Conservation (phyloP, 2,329 filamentous ascomycete species). For the Zasmidium angulare region DNA sequence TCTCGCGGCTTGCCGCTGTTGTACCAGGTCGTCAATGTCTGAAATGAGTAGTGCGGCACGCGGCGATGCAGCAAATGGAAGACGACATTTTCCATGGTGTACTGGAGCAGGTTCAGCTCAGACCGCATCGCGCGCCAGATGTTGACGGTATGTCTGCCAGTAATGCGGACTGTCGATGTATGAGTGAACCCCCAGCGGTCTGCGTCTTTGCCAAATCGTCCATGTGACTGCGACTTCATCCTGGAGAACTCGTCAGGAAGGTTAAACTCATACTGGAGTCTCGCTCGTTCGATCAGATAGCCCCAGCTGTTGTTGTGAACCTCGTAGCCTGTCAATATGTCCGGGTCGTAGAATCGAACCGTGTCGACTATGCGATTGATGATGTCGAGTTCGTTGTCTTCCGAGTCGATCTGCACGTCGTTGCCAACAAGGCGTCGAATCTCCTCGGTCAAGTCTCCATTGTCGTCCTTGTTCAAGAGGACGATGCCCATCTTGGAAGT, state of each 20-base stretch:
- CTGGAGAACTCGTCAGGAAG: conserved; percentile 89
- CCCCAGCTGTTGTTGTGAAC: conserved; percentile 94
- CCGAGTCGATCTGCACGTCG: conserved; percentile 66
- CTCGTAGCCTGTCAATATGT: conserved; percentile 92
- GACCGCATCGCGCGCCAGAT: conserved; percentile 94
- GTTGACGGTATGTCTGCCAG: conserved; percentile 93
- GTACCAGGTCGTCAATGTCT: conserved; percentile 81
- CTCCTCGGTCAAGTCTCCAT: conserved; percentile 58
- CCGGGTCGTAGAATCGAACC: conserved; percentile 80
- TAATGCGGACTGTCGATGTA: conserved; percentile 88
- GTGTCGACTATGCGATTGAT: conserved; percentile 84
- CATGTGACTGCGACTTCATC: conserved; percentile 79
- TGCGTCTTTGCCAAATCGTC: conserved; percentile 79
- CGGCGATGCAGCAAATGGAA: conserved; percentile 86
- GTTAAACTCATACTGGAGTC: conserved; percentile 83
- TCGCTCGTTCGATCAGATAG: conserved; percentile 86
- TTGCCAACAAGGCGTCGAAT: conserved; percentile 59
- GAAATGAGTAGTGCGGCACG: conserved; percentile 82
- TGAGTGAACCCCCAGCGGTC: conserved; percentile 94
- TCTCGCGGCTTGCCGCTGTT: conserved; percentile 66
- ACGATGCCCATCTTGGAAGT: conserved; percentile 69
- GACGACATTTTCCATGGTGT: conserved; percentile 92
- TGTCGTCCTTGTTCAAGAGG: conserved; percentile 56
- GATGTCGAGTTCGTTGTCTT: conserved; percentile 78
- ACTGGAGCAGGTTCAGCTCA: conserved; percentile 89